Evolutionary conservation across 1,284 basidiomycete species (phyloP), one percentile per base, ranked within the genome.

Genomic region (Sanghuangporus weigelae): DNA sequence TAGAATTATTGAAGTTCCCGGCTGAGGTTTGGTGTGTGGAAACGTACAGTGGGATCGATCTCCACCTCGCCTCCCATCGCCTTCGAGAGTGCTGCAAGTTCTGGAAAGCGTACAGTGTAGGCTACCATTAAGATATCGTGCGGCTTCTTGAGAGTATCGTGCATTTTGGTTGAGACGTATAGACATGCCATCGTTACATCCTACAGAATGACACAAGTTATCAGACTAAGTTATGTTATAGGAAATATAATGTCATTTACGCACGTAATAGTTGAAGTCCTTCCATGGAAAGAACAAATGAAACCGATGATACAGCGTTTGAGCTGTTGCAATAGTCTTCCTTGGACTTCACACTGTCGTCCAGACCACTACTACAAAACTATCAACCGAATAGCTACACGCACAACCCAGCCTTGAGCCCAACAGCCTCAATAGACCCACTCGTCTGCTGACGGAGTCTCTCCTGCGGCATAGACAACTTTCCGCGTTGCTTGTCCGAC

Each of bases 91-190:
- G 84, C 88, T 60, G 83, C 87, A 21, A 92, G 77, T 56, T 95
- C 92, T 0, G 94, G 93, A 72, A 85, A 92, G 44, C 91, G 90
- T 38, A 96, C 81, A 23, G 86, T 84, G 72, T 95, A 96, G 0
- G 90, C 85, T 10, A 87, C 84, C 69, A 94, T 87, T 40, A 96
- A 84, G 62, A 98, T 88, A 65, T 98, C 94, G n/a, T 93, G 84
- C 1, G 96, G 93, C 74, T 98, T 98, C 79, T 98, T 98, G 69
- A 98, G 83, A 2, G 95, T 98, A 76, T 98, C 96, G 72, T 97
- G 94, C 81, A 98, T 90, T 76, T 99, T 99, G 0, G 93, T 90
- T 0, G 96, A 93, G 12, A 98, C 94, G 74, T 96, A 96, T 1
- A 98, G 77, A 0, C 89, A 84, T 0, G 96, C 92, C 12, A 98